These are phyloP conservation scores for Hanseniaspora hatyaiensis DNA, from an alignment of 805 yeast genomes.

Conservation along the genomic window DNA sequence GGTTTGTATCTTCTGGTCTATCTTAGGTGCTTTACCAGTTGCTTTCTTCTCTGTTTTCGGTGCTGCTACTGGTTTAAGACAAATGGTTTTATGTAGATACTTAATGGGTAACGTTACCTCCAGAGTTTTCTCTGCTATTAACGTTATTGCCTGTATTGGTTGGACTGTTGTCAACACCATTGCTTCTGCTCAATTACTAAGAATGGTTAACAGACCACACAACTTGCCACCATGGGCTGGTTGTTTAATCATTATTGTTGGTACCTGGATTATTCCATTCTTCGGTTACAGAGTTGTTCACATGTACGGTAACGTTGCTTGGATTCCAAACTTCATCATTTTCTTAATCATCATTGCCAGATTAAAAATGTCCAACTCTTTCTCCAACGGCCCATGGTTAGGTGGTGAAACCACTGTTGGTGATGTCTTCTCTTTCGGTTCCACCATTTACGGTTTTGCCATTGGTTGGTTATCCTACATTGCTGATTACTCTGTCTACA, in stretches of 20 bases:
- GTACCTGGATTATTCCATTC: conserved; percentile 63
- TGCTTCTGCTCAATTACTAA: conserved; percentile 74
- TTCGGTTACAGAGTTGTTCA: conserved; percentile 81
- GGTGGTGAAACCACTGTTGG: conserved; percentile 66
- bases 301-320: conserved; percentile 67
- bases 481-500: conserved; percentile 82
- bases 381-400: conserved; percentile 40
- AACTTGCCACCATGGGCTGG: conserved; percentile 83
- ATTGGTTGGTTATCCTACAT: conserved; percentile 95
- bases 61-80: conserved; percentile 75
- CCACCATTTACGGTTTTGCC: conserved; percentile 75
- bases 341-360: conserved; percentile 71
- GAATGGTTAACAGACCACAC: conserved; percentile 49
- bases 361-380: conserved; percentile 53
- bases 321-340: conserved; percentile 68
- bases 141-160: conserved; percentile 77
- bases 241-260: conserved; percentile 54
- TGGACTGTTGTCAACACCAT: conserved; percentile 91
- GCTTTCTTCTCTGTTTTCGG: conserved; percentile 78
- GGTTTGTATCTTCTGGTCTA: conserved; percentile 57
- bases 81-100: conserved; percentile 68
- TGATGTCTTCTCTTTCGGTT: conserved; percentile 67
- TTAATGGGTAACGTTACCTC: conserved; percentile 64
- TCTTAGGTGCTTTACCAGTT: conserved; percentile 64
- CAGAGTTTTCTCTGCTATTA: conserved; percentile 65